These are phyloP conservation scores for Macrolepiota albuminosa DNA, from an alignment of 768 basidiomycete species.

Conservation along the genomic window DNA sequence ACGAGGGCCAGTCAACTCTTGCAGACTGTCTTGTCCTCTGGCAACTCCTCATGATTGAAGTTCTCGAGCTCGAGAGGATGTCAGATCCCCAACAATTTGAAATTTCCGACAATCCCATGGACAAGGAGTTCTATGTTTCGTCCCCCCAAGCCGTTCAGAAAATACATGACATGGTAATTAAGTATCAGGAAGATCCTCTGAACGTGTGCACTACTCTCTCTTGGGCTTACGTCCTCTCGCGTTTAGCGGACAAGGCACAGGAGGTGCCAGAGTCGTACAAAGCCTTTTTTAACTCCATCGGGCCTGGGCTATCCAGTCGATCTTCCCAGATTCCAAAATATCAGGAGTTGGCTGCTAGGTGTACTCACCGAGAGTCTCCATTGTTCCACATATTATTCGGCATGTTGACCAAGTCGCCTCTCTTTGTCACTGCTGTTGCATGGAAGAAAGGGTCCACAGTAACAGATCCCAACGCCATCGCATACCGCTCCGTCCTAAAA, in stretches of 20 bases:
- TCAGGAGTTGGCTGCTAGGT: slow-evolving; percentile 52
- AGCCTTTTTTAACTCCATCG: slow-evolving; percentile 49
- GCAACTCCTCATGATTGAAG: slow-evolving; percentile 75
- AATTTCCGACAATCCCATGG: slow-evolving; percentile 42
- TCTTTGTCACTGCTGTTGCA: slow-evolving; percentile 71
- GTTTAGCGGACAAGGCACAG: slow-evolving; percentile 45
- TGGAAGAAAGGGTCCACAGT: slow-evolving; percentile 66
- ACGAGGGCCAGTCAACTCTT: slow-evolving; percentile 60
- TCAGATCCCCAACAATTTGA: slow-evolving; percentile 49
- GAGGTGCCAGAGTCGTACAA: slow-evolving; percentile 53
- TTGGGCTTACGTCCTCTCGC: slow-evolving; percentile 81
- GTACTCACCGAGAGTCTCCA: slow-evolving; percentile 53
- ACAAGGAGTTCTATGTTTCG: slow-evolving; percentile 51
- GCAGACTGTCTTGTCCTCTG: slow-evolving; percentile 71
- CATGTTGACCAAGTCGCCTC: slow-evolving; percentile 62
- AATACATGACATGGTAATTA: slow-evolving; percentile 64
- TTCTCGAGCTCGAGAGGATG: slow-evolving; percentile 73
- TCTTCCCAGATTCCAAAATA: slow-evolving; percentile 52
- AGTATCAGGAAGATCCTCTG: slow-evolving; percentile 52
- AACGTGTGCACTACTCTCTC: slow-evolving; percentile 69
- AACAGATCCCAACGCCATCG: slow-evolving; percentile 73
- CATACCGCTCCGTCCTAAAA: slow-evolving; percentile 80
- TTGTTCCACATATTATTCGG: slow-evolving; percentile 53
- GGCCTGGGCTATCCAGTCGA: slow-evolving; percentile 31
- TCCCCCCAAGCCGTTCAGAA: slow-evolving; percentile 58